Conservation (phyloP, 495 filamentous ascomycete genomes). For the Lasiosphaeria miniovina region DNA sequence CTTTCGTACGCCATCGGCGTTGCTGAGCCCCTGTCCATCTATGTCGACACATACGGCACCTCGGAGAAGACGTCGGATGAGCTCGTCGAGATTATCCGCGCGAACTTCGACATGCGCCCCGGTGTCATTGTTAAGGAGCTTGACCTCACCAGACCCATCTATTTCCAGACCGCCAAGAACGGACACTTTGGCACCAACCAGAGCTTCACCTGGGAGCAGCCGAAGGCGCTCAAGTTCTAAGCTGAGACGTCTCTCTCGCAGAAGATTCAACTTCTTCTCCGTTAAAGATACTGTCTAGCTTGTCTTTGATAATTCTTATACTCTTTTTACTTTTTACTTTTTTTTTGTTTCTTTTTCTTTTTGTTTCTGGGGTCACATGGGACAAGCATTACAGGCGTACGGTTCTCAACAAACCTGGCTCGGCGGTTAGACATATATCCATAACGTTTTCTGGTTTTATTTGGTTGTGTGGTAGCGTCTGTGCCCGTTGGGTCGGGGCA, state of each 20-base stretch:
- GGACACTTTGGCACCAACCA: conserved; percentile 98
- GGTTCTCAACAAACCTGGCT: conserved; percentile 43
- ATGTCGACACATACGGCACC: conserved; percentile 83
- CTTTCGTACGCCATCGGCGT: conserved; percentile 99
- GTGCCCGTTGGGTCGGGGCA: conserved; percentile 12
- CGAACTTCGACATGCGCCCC: conserved; percentile 95
- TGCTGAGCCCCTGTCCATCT: conserved; percentile 88
- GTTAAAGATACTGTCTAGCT: conserved; percentile 26
- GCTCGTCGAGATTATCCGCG: conserved; percentile 86
- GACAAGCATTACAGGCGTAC: conserved; percentile 37
- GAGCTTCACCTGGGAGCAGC: conserved; percentile 96
- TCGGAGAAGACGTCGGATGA: conserved; percentile 70
- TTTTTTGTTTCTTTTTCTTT: conserved; percentile 11
- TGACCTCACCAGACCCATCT: conserved; percentile 91
- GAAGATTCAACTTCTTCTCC: conserved; percentile 39
- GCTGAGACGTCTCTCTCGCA: conserved; percentile 28
- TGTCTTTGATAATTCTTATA: conserved; percentile 19
- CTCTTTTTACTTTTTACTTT: no score
- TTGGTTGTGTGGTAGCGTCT: conserved; percentile 18
- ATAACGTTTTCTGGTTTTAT: conserved; percentile 22
- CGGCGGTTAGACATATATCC: conserved; percentile 35
- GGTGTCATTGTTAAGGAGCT: conserved; percentile 99
- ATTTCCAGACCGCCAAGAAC: conserved; percentile 97
- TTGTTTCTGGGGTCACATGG: conserved; percentile 25
- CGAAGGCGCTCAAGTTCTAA: conserved; percentile 89